Evolutionary conservation across 2,329 filamentous ascomycete species (phyloP).

Genomic region (Alternaria panax): DNA sequence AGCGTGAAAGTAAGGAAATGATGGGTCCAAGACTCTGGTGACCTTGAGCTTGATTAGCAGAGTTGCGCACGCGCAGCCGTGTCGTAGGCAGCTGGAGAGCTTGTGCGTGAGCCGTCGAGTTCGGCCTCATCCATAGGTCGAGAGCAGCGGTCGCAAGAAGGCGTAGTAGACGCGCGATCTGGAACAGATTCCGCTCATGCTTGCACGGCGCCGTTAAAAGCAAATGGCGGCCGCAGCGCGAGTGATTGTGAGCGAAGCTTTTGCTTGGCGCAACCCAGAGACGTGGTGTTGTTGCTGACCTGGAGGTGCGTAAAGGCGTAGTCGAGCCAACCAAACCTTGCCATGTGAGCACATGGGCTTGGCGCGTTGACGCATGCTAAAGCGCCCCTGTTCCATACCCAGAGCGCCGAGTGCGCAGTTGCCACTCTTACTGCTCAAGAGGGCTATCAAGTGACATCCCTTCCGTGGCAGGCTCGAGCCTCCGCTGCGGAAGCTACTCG

Average conservation of each 20-base stretch:
- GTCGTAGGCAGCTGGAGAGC: slow-evolving; percentile 20
- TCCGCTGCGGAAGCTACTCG: slow-evolving; percentile 12
- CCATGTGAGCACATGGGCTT: slow-evolving; percentile 13
- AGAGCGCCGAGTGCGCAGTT: slow-evolving; percentile 9
- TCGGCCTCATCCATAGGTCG: slow-evolving; percentile 24
- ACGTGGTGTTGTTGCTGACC: slow-evolving; percentile 14
- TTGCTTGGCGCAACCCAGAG: slow-evolving; percentile 20
- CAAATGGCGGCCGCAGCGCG: slow-evolving; percentile 15
- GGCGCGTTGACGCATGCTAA: slow-evolving; percentile 2
- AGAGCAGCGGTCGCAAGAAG: slow-evolving; percentile 16
- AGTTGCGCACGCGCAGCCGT: slow-evolving; percentile 8
- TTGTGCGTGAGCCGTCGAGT: slow-evolving; percentile 18
- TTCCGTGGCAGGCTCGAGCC: slow-evolving; percentile 8
- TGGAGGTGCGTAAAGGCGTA: neutral
- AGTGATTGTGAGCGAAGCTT: slow-evolving; percentile 16
- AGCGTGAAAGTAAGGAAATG: neutral
- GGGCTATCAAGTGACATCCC: slow-evolving; percentile 7
- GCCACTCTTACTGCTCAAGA: slow-evolving; percentile 9
- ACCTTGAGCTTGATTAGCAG: slow-evolving; percentile 21
- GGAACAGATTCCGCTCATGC: slow-evolving; percentile 24
- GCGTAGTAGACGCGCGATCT: slow-evolving; percentile 27
- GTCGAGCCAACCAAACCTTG: slow-evolving; percentile 17
- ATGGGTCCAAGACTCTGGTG: slow-evolving; percentile 5
- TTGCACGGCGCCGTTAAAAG: slow-evolving; percentile 25
- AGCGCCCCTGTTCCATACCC: slow-evolving; percentile 16